Percentiles rank a stretch among this genome's conserved stretches.
These are phyloP conservation scores for Calonectria crousiana DNA, from an alignment of 2,329 filamentous ascomycete species.

Conservation along the genomic window DNA sequence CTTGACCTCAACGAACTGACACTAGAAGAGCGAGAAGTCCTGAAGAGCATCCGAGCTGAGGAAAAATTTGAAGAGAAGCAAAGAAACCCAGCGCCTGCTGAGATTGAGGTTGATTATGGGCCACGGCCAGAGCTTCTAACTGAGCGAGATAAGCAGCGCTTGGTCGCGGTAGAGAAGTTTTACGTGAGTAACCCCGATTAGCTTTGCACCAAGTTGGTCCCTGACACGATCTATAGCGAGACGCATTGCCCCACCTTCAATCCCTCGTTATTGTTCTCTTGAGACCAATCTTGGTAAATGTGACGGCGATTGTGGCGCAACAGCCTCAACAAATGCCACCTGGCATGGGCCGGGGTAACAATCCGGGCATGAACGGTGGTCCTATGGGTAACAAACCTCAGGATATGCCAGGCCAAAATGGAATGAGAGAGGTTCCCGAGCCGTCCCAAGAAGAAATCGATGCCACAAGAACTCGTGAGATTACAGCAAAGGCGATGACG, in stretches of 20 bases:
- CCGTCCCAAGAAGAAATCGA: slow-evolving; percentile 82
- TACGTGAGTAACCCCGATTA: slow-evolving; percentile 74
- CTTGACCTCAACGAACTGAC: slow-evolving; percentile 61
- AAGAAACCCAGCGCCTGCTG: slow-evolving; percentile 29
- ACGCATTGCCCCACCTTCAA: slow-evolving; percentile 86
- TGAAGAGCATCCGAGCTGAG: slow-evolving; percentile 55
- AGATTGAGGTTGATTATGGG: slow-evolving; percentile 56
- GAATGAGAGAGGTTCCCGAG: slow-evolving; percentile 57
- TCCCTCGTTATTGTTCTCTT: slow-evolving; percentile 93
- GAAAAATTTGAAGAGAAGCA: slow-evolving; percentile 47
- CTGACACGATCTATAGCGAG: slow-evolving; percentile 62
- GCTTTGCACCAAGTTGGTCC: not conserved
- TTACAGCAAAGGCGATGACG: slow-evolving; percentile 92
- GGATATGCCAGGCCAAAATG: slow-evolving; percentile 49
- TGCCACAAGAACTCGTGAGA: slow-evolving; percentile 83
- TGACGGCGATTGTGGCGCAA: slow-evolving; percentile 83
- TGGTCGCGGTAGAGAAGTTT: slow-evolving; percentile 82
- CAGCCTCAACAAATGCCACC: slow-evolving; percentile 62
- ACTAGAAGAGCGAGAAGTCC: slow-evolving; percentile 54
- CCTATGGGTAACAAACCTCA: slow-evolving; percentile 47
- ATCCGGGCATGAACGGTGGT: slow-evolving; percentile 56
- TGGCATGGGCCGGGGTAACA: slow-evolving; percentile 54
- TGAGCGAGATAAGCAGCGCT: slow-evolving; percentile 70
- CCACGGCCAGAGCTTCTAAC: slow-evolving; percentile 61
- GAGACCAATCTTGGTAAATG: slow-evolving; percentile 88